Evolutionary conservation across 2,329 filamentous ascomycete genomes (phyloP).

Genomic region (Phialocephala sp.): DNA sequence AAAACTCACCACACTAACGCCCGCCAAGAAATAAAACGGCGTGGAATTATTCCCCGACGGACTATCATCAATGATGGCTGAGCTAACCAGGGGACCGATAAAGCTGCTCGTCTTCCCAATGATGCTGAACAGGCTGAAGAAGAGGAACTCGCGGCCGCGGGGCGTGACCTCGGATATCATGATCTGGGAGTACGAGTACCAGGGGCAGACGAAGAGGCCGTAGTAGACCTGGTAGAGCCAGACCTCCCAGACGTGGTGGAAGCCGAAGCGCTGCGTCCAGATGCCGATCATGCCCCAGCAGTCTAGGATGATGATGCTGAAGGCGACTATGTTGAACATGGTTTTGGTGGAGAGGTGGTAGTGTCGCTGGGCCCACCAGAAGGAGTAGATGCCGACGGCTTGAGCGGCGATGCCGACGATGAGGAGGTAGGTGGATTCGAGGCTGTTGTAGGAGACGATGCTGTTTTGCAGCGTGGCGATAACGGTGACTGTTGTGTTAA

Average conservation of each 20-base stretch:
- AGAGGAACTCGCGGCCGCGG: conserved; percentile 67
- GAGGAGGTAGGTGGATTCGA: conserved; percentile 68
- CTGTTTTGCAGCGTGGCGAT: conserved; percentile 69
- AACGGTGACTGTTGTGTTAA: conserved; percentile 74
- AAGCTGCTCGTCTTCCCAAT: conserved; percentile 72
- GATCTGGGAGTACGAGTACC: conserved; percentile 74
- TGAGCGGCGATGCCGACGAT: conserved; percentile 70
- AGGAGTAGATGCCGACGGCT: conserved; percentile 64
- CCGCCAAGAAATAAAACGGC: conserved; percentile 71
- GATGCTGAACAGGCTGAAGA: conserved; percentile 73
- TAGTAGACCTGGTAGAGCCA: conserved; percentile 61
- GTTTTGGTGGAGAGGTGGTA: conserved; percentile 66
- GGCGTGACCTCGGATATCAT: conserved; percentile 75
- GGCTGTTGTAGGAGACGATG: conserved; percentile 67
- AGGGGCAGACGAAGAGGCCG: conserved; percentile 70
- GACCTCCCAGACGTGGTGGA: conserved; percentile 53
- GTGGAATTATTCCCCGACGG: conserved; percentile 59
- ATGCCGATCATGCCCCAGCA: conserved; percentile 55
- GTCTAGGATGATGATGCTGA: conserved; percentile 65
- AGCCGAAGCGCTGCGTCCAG: conserved; percentile 52
- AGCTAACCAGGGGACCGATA: conserved; percentile 71
- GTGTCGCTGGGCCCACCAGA: conserved; percentile 66
- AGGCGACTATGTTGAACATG: conserved; percentile 70
- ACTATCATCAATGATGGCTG: conserved; percentile 69
- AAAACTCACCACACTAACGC: conserved; percentile 60